phyloP scores from a whole-genome alignment of 2,329 filamentous ascomycete genomes.

The Aspergillus bombycis region DNA sequence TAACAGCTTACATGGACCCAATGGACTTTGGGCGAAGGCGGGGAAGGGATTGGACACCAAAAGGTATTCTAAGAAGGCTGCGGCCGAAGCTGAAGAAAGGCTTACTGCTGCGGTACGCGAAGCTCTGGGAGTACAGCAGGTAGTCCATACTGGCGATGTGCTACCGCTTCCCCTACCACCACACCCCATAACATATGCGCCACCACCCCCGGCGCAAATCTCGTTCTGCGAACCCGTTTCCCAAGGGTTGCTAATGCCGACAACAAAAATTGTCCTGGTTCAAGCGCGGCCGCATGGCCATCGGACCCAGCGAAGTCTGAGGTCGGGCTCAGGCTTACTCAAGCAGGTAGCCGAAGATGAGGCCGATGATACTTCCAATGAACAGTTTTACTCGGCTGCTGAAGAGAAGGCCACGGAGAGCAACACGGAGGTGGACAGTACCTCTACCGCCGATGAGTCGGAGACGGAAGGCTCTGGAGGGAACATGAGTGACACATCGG shows the following conservation, averaged over 20 bases:
- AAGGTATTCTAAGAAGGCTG: slow-evolving; percentile 38
- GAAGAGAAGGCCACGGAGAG: slow-evolving; percentile 66
- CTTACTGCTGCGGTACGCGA: slow-evolving; percentile 71
- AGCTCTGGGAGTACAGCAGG: slow-evolving; percentile 70
- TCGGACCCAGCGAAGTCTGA: slow-evolving; percentile 47
- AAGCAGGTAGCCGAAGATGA: slow-evolving; percentile 63
- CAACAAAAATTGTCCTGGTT: slow-evolving; percentile 79
- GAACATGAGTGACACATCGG: slow-evolving; percentile 76
- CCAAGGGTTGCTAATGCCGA: slow-evolving; percentile 76
- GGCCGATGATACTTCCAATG: slow-evolving; percentile 82
- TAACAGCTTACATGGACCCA: slow-evolving; percentile 36
- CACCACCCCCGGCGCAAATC: slow-evolving; percentile 82
- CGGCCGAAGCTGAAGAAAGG: slow-evolving; percentile 56
- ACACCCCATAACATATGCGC: slow-evolving; percentile 84
- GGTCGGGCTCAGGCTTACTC: slow-evolving; percentile 55
- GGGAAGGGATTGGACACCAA: slow-evolving; percentile 35
- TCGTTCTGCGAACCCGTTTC: slow-evolving; percentile 92
- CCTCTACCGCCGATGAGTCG: slow-evolving; percentile 61
- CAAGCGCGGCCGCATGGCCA: slow-evolving; percentile 53
- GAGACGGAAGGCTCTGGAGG: slow-evolving; percentile 57
- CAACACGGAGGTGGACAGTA: slow-evolving; percentile 54
- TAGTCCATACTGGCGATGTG: slow-evolving; percentile 83
- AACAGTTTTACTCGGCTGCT: slow-evolving; percentile 89
- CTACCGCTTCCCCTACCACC: slow-evolving; percentile 75
- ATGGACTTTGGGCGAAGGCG: slow-evolving; percentile 43